Conservation (phyloP, 495 filamentous ascomycete genomes). For the Penicillium longicatenatum region DNA sequence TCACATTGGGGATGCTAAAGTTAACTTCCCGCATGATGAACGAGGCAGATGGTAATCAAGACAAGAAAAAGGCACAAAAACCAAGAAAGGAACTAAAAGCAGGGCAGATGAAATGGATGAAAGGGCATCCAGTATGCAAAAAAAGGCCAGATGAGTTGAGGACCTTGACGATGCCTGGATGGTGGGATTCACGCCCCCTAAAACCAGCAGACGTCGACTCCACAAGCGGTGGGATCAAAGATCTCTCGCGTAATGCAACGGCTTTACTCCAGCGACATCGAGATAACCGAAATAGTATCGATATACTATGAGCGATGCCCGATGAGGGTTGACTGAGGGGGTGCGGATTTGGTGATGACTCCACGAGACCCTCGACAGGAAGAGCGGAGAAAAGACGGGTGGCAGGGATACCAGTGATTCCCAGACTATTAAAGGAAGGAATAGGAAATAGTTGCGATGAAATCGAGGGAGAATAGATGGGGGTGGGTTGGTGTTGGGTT, state of each 20-base stretch:
- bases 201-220: constrained; percentile 17
- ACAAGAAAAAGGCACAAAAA: not conserved
- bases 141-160: constrained; percentile 16
- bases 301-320: constrained; percentile 3
- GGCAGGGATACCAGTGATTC: not conserved
- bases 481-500: constrained; percentile 9
- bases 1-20: constrained; percentile 99
- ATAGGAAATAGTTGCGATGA: constrained; percentile 1
- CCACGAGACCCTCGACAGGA: not conserved
- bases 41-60: constrained; percentile 1
- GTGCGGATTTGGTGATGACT: constrained; percentile 4
- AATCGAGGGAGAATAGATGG: constrained; percentile 5
- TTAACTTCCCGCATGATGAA: constrained; percentile 95
- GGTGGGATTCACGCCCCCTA: constrained; percentile 28
- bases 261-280: constrained; percentile 27
- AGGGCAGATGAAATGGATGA: not conserved
- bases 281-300: constrained; percentile 11
- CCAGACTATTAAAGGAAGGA: not conserved
- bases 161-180: constrained; percentile 24
- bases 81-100: constrained; percentile 1
- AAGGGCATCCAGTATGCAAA: constrained; percentile 17
- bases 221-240: constrained; percentile 15
- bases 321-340: not conserved
- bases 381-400: not conserved
- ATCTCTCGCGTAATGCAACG: constrained; percentile 12